These are phyloP conservation scores for Chlorella sp. DNA, from an alignment of 139 green algal genomes.

Conservation along the genomic window DNA sequence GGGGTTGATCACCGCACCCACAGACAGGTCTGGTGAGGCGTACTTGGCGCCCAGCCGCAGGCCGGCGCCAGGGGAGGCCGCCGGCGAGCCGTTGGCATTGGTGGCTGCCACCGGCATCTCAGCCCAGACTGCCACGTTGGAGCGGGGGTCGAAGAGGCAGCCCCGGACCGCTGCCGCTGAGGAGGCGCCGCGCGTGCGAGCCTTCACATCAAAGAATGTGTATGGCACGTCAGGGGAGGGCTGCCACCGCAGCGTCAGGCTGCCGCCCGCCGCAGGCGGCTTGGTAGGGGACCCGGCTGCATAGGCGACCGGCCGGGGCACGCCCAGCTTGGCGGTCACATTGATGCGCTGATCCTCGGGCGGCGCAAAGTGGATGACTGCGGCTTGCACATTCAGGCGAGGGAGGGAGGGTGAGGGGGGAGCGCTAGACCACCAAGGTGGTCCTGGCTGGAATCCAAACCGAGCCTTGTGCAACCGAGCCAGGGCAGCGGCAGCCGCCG, in stretches of 20 bases:
- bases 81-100: background rate
- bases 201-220: constrained; percentile 75
- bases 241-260: constrained; percentile 68
- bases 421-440: no score
- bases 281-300: background rate
- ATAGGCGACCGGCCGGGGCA: background rate
- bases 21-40: constrained; percentile 47
- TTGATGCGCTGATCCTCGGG: constrained; percentile 59
- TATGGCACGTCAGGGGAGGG: constrained; percentile 36
- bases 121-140: constrained; percentile 57
- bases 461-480: no score
- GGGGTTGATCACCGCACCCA: constrained; percentile 54
- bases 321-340: constrained; percentile 57
- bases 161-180: constrained; percentile 50
- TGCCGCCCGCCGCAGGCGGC: constrained; percentile 40
- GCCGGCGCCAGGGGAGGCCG: background rate
- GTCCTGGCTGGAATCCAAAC: no score
- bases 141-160: constrained; percentile 62
- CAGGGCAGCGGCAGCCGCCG: no score
- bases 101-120: constrained; percentile 53
- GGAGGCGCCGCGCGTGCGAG: constrained; percentile 31
- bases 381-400: background rate
- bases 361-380: no score
- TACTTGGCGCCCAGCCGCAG: constrained; percentile 69
- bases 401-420: background rate